Evolutionary conservation across 2,329 filamentous ascomycete species (phyloP), one percentile per base, ranked within the genome.

Genomic region (Zalaria sp.): DNA sequence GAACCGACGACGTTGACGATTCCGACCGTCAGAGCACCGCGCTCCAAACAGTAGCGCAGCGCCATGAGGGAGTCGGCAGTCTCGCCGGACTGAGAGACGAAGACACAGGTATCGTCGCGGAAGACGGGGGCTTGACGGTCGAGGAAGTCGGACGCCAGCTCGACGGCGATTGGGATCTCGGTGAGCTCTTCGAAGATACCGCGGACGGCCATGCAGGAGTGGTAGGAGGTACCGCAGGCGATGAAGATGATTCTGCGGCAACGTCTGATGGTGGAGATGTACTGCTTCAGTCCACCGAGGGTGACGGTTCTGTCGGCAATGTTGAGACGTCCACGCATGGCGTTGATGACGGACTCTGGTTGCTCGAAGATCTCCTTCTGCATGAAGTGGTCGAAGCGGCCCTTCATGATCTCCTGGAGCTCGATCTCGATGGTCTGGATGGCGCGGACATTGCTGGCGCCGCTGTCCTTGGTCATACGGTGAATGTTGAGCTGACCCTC

Each of bases 281-380:
- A 98, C 54, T 93, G 91, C 55, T 88, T 81, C 53, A 98, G 77
- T 53, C 91, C 91, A 73, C 91, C 91, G 26, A 98, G 79, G 6
- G 89, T 96, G 55, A 98, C 88, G 44, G 79, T 83, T 75, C 93
- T 93, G 73, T 95, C 93, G 56, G 79, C 81, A 46, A 83, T 73
- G 65, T 98, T 91, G 56, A 98, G 73, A 69, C 91, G 91, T 68
- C 91, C 91, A 79, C 91, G 86, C 91, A 98, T 98, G 52, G 91
- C 95, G 77, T 98, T 98, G 71, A 98, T 81, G 47, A 98, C 86
- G 9, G 91, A 98, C 69, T 98, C 91, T 59, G 91, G 91, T 73
- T 98, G 91, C 75, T 98, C 91, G 65, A 98, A 98, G 59, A 98
- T 98, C 66, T 98, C 91, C 79, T 98, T 98, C 66, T 98, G 91